Base-by-base conservation (phyloP, 1,284 basidiomycete species). In the Waitea zeae region DNA sequence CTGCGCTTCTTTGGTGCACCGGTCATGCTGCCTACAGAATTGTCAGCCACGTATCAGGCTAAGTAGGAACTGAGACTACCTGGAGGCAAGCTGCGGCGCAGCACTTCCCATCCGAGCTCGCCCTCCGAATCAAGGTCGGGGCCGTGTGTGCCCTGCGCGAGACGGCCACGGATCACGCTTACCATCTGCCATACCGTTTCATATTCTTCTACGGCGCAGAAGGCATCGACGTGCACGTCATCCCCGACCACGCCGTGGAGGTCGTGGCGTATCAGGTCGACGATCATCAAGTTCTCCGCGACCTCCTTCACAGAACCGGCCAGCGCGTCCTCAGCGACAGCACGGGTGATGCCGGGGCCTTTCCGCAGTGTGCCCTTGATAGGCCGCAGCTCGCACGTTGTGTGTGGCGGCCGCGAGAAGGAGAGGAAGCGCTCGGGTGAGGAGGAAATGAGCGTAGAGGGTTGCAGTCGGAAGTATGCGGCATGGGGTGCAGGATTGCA, bases 211-310 rank as follows among this genome's bases (percentile, higher is more conserved):
- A 97, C 72, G 1, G 59, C 59, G 55, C 93, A 96, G 44, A 98
- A 82, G 42, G 86, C 74, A 35, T 75, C 80, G 2, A 96, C 89
- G 4, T 64, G 51, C 4, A 98, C 90, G 34, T 78, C 51, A 50
- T 83, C 53, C 42, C 83, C 62, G 44, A 96, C 60, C 48, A 86
- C 58, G 48, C 75, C 56, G 61, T 81, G 74, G 20, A 98, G 61
- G 54, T 98, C 93, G 39, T 95, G 86, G 12, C 90, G 73, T 46
- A 96, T 96, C 28, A 97, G 67, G 50, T 97, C 93, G 15, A 96
- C 93, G 44, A 98, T 97, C 93, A 98, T 97, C 36, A 97, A 58
- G 50, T 98, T 98, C 58, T 97, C 93, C 0, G 92, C 93, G 1
- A 93, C 74, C 53, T 98, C 93, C 54, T 97, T 98, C 29, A 62